These are phyloP conservation scores for Russula sp. DNA, from an alignment of 768 basidiomycete species.

Conservation along the genomic window DNA sequence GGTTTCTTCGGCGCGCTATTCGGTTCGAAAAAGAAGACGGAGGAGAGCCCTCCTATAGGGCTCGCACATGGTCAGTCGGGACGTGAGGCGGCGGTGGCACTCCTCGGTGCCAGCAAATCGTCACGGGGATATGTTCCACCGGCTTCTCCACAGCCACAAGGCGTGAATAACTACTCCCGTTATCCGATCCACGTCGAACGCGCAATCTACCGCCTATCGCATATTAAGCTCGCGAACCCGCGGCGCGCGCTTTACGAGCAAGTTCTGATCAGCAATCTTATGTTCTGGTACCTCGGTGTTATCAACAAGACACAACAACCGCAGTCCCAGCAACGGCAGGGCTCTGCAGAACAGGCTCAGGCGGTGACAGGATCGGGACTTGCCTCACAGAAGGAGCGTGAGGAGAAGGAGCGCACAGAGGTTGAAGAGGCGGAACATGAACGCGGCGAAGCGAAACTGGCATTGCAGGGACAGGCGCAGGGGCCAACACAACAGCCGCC, in stretches of 20 bases:
- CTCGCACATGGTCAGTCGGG: constrained; percentile 40
- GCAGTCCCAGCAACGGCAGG: constrained; percentile 16
- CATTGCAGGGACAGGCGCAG: constrained; percentile 7
- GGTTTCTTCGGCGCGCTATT: constrained; percentile 93
- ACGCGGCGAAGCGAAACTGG: constrained; percentile 37
- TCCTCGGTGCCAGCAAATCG: constrained; percentile 78
- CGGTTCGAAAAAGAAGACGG: constrained; percentile 79
- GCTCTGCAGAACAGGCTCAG: constrained; percentile 24
- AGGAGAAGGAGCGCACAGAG: constrained; percentile 35
- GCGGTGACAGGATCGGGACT: constrained; percentile 14
- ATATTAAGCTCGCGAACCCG: constrained; percentile 98
- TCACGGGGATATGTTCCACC: constrained; percentile 59
- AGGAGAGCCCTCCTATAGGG: constrained; percentile 45
- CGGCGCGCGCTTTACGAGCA: constrained; percentile 95
- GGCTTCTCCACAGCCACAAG: constrained; percentile 46
- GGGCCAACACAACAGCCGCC: constrained; percentile 43
- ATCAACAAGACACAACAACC: constrained; percentile 82
- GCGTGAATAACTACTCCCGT: constrained; percentile 48
- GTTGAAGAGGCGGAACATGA: constrained; percentile 30
- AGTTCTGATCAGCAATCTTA: constrained; percentile 84
- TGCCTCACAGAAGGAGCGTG: constrained; percentile 17
- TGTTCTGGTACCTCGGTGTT: constrained; percentile 99
- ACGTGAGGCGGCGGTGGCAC: constrained; percentile 78
- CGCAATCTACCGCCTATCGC: constrained; percentile 93
- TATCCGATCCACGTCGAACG: constrained; percentile 99